phyloP scores from a whole-genome alignment of 176 grass and related monocot genomes.

The Avena eriantha region DNA sequence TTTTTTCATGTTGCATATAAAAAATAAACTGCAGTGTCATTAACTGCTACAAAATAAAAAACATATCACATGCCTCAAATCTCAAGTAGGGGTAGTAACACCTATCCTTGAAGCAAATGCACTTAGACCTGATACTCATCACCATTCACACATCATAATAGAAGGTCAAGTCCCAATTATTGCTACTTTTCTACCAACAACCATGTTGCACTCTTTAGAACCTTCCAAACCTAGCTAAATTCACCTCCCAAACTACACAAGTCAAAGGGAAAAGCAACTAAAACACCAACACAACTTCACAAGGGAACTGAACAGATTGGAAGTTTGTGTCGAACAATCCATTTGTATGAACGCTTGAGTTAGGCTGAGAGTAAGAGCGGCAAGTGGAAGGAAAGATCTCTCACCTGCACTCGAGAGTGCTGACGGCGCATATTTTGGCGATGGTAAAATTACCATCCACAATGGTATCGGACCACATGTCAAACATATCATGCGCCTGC shows the following conservation, averaged over 20 bases:
- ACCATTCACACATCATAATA: neutral
- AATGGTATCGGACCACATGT: neutral
- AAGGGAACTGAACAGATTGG: neutral
- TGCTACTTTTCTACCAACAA: neutral
- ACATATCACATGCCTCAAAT: neutral
- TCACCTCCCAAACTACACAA: neutral
- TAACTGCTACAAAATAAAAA: neutral
- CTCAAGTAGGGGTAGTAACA: neutral
- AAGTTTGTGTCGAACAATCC: neutral
- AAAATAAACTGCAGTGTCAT: neutral
- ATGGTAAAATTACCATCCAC: neutral
- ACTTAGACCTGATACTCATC: neutral
- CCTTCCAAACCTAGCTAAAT: neutral
- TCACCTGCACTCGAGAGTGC: neutral
- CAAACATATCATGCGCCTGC: neutral
- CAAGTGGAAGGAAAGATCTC: neutral
- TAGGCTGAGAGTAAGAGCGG: neutral
- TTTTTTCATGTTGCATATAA: neutral
- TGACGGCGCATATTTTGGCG: neutral
- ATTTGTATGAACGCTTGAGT: neutral
- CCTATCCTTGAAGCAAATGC: slow-evolving; percentile 1
- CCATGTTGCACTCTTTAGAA: neutral
- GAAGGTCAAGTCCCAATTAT: neutral
- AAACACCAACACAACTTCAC: neutral
- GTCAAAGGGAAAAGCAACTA: neutral